Evolutionary conservation across 176 grass and related monocot genomes (phyloP).

Genomic region (Stipa capillata): DNA sequence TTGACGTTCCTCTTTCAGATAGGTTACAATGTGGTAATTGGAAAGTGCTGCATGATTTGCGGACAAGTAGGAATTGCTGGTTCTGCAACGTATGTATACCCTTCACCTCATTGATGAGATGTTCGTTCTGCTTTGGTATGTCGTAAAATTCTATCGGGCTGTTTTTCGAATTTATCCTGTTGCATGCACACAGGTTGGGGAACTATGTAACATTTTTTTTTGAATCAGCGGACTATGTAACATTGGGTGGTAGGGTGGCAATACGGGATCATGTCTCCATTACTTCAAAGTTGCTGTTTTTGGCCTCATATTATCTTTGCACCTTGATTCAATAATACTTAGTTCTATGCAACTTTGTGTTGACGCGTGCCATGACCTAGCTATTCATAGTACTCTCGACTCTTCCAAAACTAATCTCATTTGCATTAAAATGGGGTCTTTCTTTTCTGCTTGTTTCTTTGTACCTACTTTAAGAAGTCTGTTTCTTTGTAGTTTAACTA

Average conservation of each 20-base stretch:
- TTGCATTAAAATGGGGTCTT: not conserved
- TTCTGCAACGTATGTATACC: conserved; percentile 61
- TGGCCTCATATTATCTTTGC: not conserved
- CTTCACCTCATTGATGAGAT: not conserved
- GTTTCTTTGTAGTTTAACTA: too few relatives aligned
- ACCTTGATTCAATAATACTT: not conserved
- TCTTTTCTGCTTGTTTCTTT: too few relatives aligned
- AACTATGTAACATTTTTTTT: too few relatives aligned
- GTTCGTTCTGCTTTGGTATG: not conserved
- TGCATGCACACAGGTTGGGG: conserved; percentile 20
- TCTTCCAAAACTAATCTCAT: not conserved
- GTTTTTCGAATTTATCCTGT: not conserved
- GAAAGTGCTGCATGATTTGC: conserved; percentile 83
- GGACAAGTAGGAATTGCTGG: conserved; percentile 95
- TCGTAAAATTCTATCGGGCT: not conserved
- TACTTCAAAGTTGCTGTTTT: conserved; percentile 40
- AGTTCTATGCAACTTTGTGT: not conserved
- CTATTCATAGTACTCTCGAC: not conserved
- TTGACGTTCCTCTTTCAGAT: conserved; percentile 49
- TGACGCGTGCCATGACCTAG: not conserved
- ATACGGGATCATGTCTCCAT: conserved; percentile 53
- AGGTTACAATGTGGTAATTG: conserved; percentile 86
- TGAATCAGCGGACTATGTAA: conserved; percentile 67
- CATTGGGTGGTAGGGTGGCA: conserved; percentile 51
- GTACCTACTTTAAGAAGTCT: too few relatives aligned